Percentiles rank a stretch among this genome's conserved stretches.
These are phyloP conservation scores for Cryphonectria nitschkei DNA, from an alignment of 2,329 filamentous ascomycete species.

Conservation along the genomic window DNA sequence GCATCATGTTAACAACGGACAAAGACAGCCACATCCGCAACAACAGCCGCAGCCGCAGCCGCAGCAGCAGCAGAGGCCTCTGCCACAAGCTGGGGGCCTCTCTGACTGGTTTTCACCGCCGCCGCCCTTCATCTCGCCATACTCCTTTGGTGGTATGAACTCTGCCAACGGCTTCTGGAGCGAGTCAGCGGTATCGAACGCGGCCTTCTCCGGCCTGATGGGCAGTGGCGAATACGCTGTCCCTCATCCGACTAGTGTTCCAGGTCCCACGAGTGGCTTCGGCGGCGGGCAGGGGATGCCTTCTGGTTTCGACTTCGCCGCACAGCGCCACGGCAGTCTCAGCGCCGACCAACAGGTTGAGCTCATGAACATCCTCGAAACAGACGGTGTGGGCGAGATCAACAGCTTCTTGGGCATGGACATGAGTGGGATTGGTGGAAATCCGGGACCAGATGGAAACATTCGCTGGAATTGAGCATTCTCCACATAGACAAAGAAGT, in stretches of 20 bases:
- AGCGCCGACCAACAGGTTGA: constrained; percentile 83
- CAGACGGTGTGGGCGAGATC: constrained; percentile 65
- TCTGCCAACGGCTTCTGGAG: constrained; percentile 44
- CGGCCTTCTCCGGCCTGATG: constrained; percentile 33
- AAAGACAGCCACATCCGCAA: constrained; percentile 24
- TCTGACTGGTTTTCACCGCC: constrained; percentile 58
- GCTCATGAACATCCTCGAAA: constrained; percentile 80
- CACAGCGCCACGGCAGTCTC: constrained; percentile 67
- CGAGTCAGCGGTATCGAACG: constrained; percentile 37
- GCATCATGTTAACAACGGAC: constrained; percentile 35
- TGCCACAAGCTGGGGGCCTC: constrained; percentile 46
- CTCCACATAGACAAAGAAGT: neutral
- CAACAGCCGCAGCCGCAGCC: constrained; percentile 31
- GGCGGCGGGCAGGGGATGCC: constrained; percentile 32
- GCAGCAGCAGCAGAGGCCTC: constrained; percentile 44
- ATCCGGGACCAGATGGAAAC: constrained; percentile 25
- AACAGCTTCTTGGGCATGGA: constrained; percentile 59
- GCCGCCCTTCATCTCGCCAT: constrained; percentile 57
- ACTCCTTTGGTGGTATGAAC: constrained; percentile 49
- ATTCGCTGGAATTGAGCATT: constrained; percentile 27
- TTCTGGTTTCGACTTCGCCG: constrained; percentile 37
- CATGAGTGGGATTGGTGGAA: constrained; percentile 35
- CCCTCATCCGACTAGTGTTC: constrained; percentile 25
- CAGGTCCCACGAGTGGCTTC: constrained; percentile 17
- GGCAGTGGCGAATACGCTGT: constrained; percentile 25